Percentiles rank a stretch among this genome's conserved stretches.
Conservation (phyloP, 2,329 filamentous ascomycete species). For the Clonostachys sp. region DNA sequence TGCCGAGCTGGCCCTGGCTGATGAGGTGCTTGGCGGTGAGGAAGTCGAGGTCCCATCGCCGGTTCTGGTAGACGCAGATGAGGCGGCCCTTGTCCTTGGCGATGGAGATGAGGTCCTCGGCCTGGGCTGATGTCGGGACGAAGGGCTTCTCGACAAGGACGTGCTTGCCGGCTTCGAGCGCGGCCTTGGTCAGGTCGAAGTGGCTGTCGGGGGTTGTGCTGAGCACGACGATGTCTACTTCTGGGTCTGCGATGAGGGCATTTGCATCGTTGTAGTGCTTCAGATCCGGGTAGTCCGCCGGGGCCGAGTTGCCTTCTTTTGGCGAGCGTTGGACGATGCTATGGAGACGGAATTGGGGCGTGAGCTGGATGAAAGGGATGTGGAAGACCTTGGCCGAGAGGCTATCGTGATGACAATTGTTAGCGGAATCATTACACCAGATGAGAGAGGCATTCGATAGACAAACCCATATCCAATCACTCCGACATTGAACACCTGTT, state of each 20-base stretch:
- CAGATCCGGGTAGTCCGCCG: slow-evolving; percentile 60
- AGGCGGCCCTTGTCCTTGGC: slow-evolving; percentile 45
- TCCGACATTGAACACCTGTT: slow-evolving; percentile 43
- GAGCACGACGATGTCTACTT: slow-evolving; percentile 66
- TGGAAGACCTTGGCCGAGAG: slow-evolving; percentile 75
- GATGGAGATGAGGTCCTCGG: slow-evolving; percentile 54
- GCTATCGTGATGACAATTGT: slow-evolving; percentile 20
- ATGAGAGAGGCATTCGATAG: neutral
- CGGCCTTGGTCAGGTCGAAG: slow-evolving; percentile 58
- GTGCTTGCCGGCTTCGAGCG: slow-evolving; percentile 68
- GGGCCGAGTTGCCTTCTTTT: slow-evolving; percentile 58
- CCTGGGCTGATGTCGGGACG: slow-evolving; percentile 66
- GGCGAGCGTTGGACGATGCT: slow-evolving; percentile 73
- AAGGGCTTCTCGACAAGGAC: slow-evolving; percentile 83
- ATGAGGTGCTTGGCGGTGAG: slow-evolving; percentile 63
- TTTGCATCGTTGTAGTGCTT: slow-evolving; percentile 61
- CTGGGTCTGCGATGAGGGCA: slow-evolving; percentile 59
- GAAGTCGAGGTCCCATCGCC: slow-evolving; percentile 76
- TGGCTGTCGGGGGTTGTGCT: slow-evolving; percentile 70
- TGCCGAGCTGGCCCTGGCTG: slow-evolving; percentile 54
- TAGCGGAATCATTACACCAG: slow-evolving; percentile 3
- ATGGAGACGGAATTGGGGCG: slow-evolving; percentile 62
- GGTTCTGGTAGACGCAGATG: slow-evolving; percentile 69
- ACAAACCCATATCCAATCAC: slow-evolving; percentile 46
- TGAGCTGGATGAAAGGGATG: slow-evolving; percentile 69